A percentile compares a stretch with the other conserved stretches of the same genome.
Conservation (phyloP, 2,329 filamentous ascomycete genomes). For the Stemphylium lycopersici region DNA sequence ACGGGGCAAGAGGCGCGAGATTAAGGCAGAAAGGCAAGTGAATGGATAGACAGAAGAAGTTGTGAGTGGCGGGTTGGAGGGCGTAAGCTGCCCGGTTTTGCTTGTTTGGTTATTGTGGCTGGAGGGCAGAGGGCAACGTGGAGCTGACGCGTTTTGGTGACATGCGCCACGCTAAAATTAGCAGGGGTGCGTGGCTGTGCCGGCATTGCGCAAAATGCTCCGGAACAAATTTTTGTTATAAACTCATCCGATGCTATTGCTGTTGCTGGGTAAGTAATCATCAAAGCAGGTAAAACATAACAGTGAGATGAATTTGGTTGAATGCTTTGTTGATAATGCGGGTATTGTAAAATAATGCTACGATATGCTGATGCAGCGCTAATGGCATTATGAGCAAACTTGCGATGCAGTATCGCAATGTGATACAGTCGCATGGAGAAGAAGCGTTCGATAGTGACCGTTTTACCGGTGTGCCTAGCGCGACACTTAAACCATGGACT, state of each 20-base stretch:
- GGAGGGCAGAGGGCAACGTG: constrained; percentile 7
- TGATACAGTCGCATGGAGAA: background rate
- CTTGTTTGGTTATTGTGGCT: constrained; percentile 10
- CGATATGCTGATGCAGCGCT: background rate
- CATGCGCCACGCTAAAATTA: constrained; percentile 34
- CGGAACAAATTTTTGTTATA: background rate
- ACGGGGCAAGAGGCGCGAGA: background rate
- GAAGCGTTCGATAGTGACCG: background rate
- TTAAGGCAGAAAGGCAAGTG: background rate
- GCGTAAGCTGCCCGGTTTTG: background rate
- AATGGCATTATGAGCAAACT: background rate
- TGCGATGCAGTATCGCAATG: background rate
- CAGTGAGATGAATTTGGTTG: too few relatives aligned
- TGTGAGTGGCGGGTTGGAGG: background rate
- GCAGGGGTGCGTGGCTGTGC: constrained; percentile 20
- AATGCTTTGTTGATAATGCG: too few relatives aligned
- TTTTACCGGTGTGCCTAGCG: background rate
- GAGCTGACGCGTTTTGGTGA: constrained; percentile 27
- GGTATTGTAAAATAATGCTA: background rate
- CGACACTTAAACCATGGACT: background rate
- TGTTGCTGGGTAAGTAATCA: too few relatives aligned
- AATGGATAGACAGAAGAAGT: background rate
- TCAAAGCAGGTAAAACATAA: too few relatives aligned
- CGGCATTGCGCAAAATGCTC: constrained; percentile 3
- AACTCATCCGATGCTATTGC: too few relatives aligned